phyloP scores from a whole-genome alignment of 106 monocot genomes.

The Platanthera zijinensis region DNA sequence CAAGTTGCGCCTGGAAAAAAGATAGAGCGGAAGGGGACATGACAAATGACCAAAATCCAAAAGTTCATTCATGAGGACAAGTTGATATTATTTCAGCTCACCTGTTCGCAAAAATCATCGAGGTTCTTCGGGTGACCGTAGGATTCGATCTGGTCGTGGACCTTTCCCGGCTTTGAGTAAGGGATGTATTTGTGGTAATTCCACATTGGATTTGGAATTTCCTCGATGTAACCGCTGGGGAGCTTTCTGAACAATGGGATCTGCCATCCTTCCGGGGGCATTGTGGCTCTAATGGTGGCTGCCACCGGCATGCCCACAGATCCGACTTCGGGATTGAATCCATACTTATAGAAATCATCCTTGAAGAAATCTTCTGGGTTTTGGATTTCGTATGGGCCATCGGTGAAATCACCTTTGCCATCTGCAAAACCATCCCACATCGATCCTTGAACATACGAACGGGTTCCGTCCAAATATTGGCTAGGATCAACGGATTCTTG shows the following conservation, averaged over 20 bases:
- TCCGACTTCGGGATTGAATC: conserved; percentile 96
- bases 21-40: not conserved
- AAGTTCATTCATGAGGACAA: too few relatives aligned
- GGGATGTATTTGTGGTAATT: conserved; percentile 96
- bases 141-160: conserved; percentile 79
- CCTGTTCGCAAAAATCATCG: conserved; percentile 97
- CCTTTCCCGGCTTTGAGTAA: conserved; percentile 84
- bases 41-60: not conserved
- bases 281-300: conserved; percentile 86
- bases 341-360: conserved; percentile 71
- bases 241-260: conserved; percentile 61
- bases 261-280: conserved; percentile 88
- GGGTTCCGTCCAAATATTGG: conserved; percentile 89
- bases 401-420: conserved; percentile 86
- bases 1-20: conserved; percentile 86
- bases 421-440: conserved; percentile 99
- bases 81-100: conserved; percentile 11
- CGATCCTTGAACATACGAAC: conserved; percentile 79
- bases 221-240: conserved; percentile 60
- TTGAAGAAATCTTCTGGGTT: conserved; percentile 87
- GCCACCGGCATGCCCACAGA: conserved; percentile 93
- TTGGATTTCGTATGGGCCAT: conserved; percentile 95
- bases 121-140: conserved; percentile 75
- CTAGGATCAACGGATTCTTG: conserved; percentile 65
- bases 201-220: conserved; percentile 91